Evolutionary conservation across 495 filamentous ascomycete species (phyloP), one percentile per base, ranked within the genome.

Genomic region (Neurospora sp.): DNA sequence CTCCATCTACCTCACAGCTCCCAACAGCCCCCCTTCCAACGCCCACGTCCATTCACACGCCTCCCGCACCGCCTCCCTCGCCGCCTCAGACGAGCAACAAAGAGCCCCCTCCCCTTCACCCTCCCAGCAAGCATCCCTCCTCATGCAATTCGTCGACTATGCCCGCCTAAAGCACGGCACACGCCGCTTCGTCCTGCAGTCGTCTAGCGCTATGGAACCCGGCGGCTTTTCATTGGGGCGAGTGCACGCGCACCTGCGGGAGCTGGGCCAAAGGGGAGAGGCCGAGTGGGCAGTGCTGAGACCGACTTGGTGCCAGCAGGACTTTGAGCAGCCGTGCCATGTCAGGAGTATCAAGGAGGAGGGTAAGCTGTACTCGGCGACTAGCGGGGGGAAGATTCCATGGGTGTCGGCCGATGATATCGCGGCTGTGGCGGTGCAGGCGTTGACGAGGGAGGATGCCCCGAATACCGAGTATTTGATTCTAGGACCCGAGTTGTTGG

Each of bases 321-420:
- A 76, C 77, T 59, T 12, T 71, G 73, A 80, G 68, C 81, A 82
- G 40, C 73, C 70, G 0, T 74, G 71, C 48, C 78, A 82, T 69
- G 68, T 77, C 9, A n/a, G 40, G 8, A 73, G 80, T 0, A 81
- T 88, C 74, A 78, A 75, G 9, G 76, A 82, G n/a, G 80, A 84
- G 72, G 76, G 79, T 77, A 81, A 79, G 53, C 76, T 88, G 22
- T 82, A 84, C 76, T 84, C 84, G 31, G 82, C 84, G 7, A 80
- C 82, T 0, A 78, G 82, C 16, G 72, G 81, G 20, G 86, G 84
- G 20, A 83, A 81, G 72, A 78, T 87, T 61, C 82, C 84, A 0
- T 87, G 83, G 76, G 76, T 87, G n/a, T 82, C 81, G 22, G 81
- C 81, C 7, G 75, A 82, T 18, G 86, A 87, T 71, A 85, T 88